Base-by-base conservation (phyloP, 1,139 yeast genomes). In the Tardiomyces blankii region DNA sequence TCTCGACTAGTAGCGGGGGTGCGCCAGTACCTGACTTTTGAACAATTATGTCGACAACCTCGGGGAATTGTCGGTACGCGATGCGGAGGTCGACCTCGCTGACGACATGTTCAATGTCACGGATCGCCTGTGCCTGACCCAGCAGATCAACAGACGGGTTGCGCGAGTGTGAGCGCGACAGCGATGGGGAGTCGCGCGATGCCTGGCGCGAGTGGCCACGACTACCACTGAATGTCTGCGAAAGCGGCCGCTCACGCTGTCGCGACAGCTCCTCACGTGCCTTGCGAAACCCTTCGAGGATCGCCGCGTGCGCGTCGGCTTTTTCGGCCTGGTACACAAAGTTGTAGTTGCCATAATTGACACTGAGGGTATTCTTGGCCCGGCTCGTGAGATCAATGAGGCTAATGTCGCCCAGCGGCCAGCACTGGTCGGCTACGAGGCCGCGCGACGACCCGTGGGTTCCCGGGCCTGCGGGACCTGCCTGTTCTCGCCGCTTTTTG, bases 351-450 rank as follows among this genome's bases (percentile, higher is more conserved):
- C 68, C 67, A 30, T 72, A 68, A 41, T 70, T 70, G 46, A 82
- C 42, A 39, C 57, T 42, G 41, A 55, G 39, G 38, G 55, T 42
- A 44, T 51, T 63, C 50, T 74, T 35, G 3, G 19, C 39, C 9
- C 39, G 73, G 51, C 46, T 8, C 23, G 46, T 50, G 16, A 69
- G 49, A 41, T 76, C 77, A n/a, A 66, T 57, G n/a, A 82, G 61
- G 18, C 70, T 68, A 18, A 83, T 75, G 40, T 81, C 87, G 44
- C 75, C 69, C 39, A 87, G 64, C 2, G 89, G 82, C 81, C 89
- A 82, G 62, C 94, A 84, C 55, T 84, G 85, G 23, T 79, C 78
- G 0, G 95, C 94, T 35, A 80, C 78, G 40, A 82, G 70, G 46
- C 70, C 53, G 45, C 63, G 41, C 3, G 70, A 59, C 42, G 53